phyloP scores from a whole-genome alignment of 2,329 filamentous ascomycete species.

The Hypomyces perniciosus region DNA sequence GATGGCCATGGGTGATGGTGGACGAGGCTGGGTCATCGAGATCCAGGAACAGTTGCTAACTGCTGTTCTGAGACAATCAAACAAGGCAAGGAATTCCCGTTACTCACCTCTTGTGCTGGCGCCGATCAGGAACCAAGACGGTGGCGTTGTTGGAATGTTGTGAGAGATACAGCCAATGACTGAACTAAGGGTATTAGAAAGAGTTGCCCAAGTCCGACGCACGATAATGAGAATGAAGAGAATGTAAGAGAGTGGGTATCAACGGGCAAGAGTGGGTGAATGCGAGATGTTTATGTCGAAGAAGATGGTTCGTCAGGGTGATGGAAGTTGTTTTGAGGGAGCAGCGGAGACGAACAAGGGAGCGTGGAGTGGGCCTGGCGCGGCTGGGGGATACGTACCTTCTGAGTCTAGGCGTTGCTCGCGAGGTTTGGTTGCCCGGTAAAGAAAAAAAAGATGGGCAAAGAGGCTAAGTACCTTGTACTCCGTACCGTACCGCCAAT shows the following conservation, averaged over 20 bases:
- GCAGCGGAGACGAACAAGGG: slow-evolving; percentile 24
- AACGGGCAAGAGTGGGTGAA: slow-evolving; percentile 21
- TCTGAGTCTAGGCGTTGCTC: slow-evolving; percentile 24
- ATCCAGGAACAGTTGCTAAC: slow-evolving; percentile 13
- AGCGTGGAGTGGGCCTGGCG: slow-evolving; percentile 25
- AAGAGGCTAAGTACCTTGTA: not conserved
- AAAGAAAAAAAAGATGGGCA: slow-evolving; percentile 14
- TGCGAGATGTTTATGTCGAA: slow-evolving; percentile 30
- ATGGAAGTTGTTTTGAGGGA: slow-evolving; percentile 33
- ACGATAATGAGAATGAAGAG: slow-evolving; percentile 10
- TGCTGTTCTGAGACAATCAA: slow-evolving; percentile 25
- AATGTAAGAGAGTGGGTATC: slow-evolving; percentile 19
- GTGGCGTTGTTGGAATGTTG: slow-evolving; percentile 33
- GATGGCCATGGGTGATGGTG: slow-evolving; percentile 9
- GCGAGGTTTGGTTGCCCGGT: slow-evolving; percentile 27
- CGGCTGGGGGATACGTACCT: slow-evolving; percentile 28
- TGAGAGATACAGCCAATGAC: slow-evolving; percentile 22
- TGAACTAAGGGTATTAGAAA: slow-evolving; percentile 24
- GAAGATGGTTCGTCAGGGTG: slow-evolving; percentile 26
- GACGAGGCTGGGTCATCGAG: not conserved
- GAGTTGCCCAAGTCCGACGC: slow-evolving; percentile 18
- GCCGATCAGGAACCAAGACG: slow-evolving; percentile 26
- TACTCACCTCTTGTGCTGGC: slow-evolving; percentile 31
- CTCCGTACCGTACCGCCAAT: not conserved
- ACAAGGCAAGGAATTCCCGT: slow-evolving; percentile 22